phyloP scores from a whole-genome alignment of 2,329 filamentous ascomycete genomes.

The Pseudopithomyces chartarum region DNA sequence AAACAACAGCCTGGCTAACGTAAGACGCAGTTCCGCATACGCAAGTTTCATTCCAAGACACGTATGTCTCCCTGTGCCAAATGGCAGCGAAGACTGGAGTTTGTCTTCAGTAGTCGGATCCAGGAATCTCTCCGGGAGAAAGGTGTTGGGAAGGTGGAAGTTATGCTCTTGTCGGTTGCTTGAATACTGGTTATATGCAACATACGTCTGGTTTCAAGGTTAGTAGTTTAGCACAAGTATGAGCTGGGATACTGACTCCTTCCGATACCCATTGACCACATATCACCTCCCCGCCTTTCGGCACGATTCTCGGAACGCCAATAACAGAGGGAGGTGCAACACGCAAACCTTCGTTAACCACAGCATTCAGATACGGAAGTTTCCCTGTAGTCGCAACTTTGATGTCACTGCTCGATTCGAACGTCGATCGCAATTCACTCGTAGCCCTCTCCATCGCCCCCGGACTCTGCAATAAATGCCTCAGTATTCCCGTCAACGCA shows the following conservation, averaged over 20 bases:
- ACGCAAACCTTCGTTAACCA: constrained; percentile 31
- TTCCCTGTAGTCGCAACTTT: constrained; percentile 20
- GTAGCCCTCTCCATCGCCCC: constrained; percentile 30
- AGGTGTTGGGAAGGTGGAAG: constrained; percentile 29
- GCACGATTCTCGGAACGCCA: constrained; percentile 28
- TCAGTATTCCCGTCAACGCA: constrained; percentile 42
- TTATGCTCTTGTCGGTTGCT: constrained; percentile 33
- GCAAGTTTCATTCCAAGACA: constrained; percentile 29
- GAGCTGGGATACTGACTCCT: constrained; percentile 3
- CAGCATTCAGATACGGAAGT: constrained; percentile 35
- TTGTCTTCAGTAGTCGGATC: constrained; percentile 10
- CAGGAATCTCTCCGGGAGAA: constrained; percentile 8
- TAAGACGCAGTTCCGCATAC: constrained; percentile 31
- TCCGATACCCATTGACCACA: constrained; percentile 28
- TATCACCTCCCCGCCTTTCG: constrained; percentile 28
- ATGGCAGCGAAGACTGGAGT: constrained; percentile 17
- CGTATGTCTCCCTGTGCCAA: constrained; percentile 20
- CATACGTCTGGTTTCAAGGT: constrained; percentile 29
- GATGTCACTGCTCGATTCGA: constrained; percentile 34
- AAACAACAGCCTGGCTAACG: constrained; percentile 23
- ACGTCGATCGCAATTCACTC: constrained; percentile 29
- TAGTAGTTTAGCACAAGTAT: background rate
- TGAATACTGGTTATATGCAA: constrained; percentile 34
- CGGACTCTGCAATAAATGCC: constrained; percentile 36
- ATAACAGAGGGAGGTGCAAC: constrained; percentile 26